phyloP scores from a whole-genome alignment of 192 early-diverging fungal genomes.

The Podila epicladia region DNA sequence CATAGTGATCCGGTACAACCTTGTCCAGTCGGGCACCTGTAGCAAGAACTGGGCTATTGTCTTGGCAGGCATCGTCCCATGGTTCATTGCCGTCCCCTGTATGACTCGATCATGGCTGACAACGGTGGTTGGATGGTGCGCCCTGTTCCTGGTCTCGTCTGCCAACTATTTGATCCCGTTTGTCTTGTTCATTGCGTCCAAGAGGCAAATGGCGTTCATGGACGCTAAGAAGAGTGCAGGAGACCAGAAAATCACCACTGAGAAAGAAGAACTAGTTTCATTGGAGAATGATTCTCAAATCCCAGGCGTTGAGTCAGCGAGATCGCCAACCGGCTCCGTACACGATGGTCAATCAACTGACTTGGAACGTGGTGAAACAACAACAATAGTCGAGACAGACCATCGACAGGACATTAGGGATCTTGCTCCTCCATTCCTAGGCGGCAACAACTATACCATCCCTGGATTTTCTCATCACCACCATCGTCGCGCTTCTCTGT shows the following conservation, averaged over 20 bases:
- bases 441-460: slow-evolving; percentile 25
- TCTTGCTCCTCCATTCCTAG: slow-evolving; percentile 12
- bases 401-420: not conserved
- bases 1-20: slow-evolving; percentile 74
- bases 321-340: not conserved
- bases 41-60: slow-evolving; percentile 29
- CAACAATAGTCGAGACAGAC: not conserved
- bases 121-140: slow-evolving; percentile 68
- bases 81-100: slow-evolving; percentile 71
- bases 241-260: not conserved
- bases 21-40: slow-evolving; percentile 67
- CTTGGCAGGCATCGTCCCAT: slow-evolving; percentile 66
- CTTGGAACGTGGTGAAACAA: not conserved
- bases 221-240: slow-evolving; percentile 16
- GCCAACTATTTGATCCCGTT: slow-evolving; percentile 77
- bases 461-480: slow-evolving; percentile 11
- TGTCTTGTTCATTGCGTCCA: slow-evolving; percentile 69
- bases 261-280: slow-evolving; percentile 3
- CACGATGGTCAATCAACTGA: not conserved
- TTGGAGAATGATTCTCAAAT: no score
- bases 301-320: no score
- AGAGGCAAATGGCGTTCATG: slow-evolving; percentile 11
- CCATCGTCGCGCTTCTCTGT: no score
- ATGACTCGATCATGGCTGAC: slow-evolving; percentile 70
- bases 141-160: slow-evolving; percentile 68